A percentile compares a stretch with the other conserved stretches of the same genome.
phyloP scores from a whole-genome alignment of 2,329 filamentous ascomycete species.

The Arthrinium phaeospermum region DNA sequence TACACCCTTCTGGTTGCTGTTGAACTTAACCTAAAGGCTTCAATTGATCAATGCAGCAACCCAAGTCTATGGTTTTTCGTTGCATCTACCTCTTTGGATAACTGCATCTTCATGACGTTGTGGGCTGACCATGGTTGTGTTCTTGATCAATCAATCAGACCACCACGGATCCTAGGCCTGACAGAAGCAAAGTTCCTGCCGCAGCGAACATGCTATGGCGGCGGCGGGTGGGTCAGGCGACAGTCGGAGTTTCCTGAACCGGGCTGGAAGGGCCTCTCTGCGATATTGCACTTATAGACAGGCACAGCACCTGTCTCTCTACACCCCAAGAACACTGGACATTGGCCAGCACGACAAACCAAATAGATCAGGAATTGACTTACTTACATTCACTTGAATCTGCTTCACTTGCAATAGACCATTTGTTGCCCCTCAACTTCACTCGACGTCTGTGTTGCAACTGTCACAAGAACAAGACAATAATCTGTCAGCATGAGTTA shows the following conservation, averaged over 20 bases:
- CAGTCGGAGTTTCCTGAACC: conserved; percentile 5
- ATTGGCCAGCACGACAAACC: neutral
- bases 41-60: too few relatives aligned
- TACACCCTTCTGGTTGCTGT: neutral
- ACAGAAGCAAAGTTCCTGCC: too few relatives aligned
- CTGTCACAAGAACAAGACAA: neutral
- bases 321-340: neutral
- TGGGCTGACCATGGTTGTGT: too few relatives aligned
- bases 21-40: neutral
- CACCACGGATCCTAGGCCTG: too few relatives aligned
- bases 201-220: neutral
- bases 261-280: neutral
- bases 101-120: too few relatives aligned
- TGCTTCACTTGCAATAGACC: neutral
- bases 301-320: neutral
- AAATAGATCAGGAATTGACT: neutral
- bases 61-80: too few relatives aligned
- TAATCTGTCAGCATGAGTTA: conserved; percentile 39
- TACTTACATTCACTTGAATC: neutral
- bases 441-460: neutral
- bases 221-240: neutral
- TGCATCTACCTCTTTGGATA: too few relatives aligned
- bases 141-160: too few relatives aligned
- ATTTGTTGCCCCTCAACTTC: neutral
- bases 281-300: neutral